Base-by-base conservation (phyloP, 306 rosid genomes). In the Leucaena leucocephala region DNA sequence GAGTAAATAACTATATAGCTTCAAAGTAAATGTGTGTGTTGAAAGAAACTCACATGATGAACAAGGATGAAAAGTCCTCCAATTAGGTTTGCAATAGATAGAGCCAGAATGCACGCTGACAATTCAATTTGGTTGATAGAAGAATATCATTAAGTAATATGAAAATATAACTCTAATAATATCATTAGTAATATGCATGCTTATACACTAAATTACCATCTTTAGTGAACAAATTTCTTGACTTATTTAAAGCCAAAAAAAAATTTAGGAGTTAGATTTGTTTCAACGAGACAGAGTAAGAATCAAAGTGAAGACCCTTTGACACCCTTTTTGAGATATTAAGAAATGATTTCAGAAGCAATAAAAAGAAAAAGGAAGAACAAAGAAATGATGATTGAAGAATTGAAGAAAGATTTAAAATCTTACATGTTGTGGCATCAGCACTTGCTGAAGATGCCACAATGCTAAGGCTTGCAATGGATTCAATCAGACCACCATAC, bases 401-500 rank as follows among this genome's bases (percentile, higher is more conserved):
- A 9, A 21, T 2, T 13, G 40, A 50, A 50, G 57, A 16, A 34
- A 49, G 75, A 46, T 33, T 27, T 27, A 27, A 33, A 19, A 11
- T 45, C 79, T 0, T 83, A 86, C 89, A 77, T 40, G 87, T 77
- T 49, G 81, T 35, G 17, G 85, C 81, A 39, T 78, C 87, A 40
- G 87, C 87, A 75, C 87, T 78, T 0, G 84, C 83, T 15, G 89
- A 78, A 78, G 89, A 81, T 39, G 85, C 78, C 3, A 81, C 87
- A 78, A 54, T 39, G 66, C 82, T 55, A 11, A 83, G 88, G 79
- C 98, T 94, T 69, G 97, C 84, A 52, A 94, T 81, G 40, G 88
- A 86, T 88, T 94, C 97, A 54, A 71, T 39, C 72, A 92, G 83
- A 79, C 98, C 97, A 57, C 97, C 98, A 35, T 92, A 94, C 15